Evolutionary conservation across 1,284 basidiomycete species (phyloP).

Genomic region (Trichosporon ovoides): DNA sequence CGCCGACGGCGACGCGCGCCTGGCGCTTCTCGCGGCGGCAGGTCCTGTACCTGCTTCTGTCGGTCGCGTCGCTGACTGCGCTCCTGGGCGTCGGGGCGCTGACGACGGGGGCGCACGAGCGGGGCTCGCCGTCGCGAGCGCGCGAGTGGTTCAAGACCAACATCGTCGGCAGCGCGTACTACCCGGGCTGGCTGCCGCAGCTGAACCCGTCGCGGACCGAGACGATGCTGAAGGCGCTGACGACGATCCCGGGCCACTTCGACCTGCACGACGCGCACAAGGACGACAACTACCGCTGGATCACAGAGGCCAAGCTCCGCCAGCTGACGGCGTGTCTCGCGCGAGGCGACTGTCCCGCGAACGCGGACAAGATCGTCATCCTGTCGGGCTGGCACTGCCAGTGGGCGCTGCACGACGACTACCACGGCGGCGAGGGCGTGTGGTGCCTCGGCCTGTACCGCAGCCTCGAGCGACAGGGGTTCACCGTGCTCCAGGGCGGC

Average conservation of each 20-base stretch:
- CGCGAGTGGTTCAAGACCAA: background rate
- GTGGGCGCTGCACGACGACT: conserved; percentile 10
- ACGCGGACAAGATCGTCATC: conserved; percentile 19
- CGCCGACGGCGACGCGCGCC: background rate
- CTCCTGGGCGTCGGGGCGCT: background rate
- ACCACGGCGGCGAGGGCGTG: conserved; percentile 16
- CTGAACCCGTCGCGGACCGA: background rate
- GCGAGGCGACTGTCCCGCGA: conserved; percentile 11
- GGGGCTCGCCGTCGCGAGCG: background rate
- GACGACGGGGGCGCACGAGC: background rate
- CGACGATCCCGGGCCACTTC: background rate
- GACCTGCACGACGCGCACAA: background rate
- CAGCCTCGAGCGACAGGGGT: conserved; percentile 23
- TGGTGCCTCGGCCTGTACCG: conserved; percentile 14
- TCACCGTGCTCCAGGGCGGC: conserved; percentile 23
- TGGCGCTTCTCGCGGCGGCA: background rate
- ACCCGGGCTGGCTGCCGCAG: background rate
- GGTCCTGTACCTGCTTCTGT: background rate
- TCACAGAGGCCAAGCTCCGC: conserved; percentile 17
- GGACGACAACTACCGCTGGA: conserved; percentile 15
- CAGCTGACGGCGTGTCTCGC: conserved; percentile 13
- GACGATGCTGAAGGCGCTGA: background rate
- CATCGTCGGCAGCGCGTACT: background rate
- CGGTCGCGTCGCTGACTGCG: background rate
- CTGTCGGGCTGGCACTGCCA: conserved; percentile 14